Conservation (phyloP, 192 early-diverging fungal genomes). For the Umbelopsis isabellina region DNA sequence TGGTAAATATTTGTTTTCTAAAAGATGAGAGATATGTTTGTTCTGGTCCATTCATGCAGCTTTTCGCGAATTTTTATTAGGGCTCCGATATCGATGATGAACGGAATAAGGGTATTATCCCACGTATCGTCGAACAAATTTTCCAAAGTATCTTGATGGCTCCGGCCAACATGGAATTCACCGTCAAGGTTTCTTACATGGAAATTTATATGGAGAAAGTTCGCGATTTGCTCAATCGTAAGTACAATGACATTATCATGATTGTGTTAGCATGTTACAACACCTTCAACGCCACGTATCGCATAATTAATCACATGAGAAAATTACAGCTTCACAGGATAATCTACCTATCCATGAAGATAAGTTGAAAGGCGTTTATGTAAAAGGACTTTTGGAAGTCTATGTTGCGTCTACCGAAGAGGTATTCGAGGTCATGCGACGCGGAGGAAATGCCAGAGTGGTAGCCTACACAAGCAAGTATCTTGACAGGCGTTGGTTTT, state of each 20-base stretch:
- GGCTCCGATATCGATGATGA: constrained; percentile 93
- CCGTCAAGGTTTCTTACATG: constrained; percentile 97
- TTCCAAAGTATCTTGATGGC: constrained; percentile 90
- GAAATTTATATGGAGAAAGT: constrained; percentile 99
- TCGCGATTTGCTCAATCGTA: constrained; percentile 92
- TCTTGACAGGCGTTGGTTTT: not conserved
- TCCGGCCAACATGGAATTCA: constrained; percentile 94
- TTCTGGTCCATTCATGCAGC: not conserved
- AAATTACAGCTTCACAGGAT: constrained; percentile 69
- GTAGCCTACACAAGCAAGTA: constrained; percentile 57
- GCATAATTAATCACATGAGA: no score
- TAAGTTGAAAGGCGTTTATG: constrained; percentile 94
- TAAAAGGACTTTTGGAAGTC: constrained; percentile 95
- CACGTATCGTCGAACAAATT: constrained; percentile 95
- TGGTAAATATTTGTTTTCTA: constrained; percentile 53
- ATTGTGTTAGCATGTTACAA: not conserved
- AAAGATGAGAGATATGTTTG: not conserved
- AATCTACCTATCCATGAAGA: constrained; percentile 98
- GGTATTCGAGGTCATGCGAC: constrained; percentile 96
- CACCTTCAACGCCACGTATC: no score
- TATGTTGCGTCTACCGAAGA: constrained; percentile 94
- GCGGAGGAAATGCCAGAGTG: constrained; percentile 84
- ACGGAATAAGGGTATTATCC: constrained; percentile 90
- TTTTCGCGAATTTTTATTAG: constrained; percentile 35
- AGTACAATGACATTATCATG: constrained; percentile 26